Evolutionary conservation across 176 grass and related monocot genomes (phyloP), one percentile per base, ranked within the genome.

Genomic region (Avena insularis): DNA sequence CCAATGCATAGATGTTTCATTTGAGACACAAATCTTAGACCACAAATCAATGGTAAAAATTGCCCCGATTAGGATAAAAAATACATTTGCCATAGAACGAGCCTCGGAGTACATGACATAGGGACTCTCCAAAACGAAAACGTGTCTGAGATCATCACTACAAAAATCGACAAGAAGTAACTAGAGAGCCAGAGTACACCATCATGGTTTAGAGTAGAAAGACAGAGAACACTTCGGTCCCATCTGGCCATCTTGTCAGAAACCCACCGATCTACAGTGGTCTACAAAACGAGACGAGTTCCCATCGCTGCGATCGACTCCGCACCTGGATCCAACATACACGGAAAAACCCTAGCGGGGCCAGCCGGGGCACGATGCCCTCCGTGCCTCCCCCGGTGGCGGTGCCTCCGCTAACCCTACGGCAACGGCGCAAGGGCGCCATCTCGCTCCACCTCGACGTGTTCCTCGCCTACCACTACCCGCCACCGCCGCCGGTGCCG

Each of bases 391-490:
- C 66, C 15, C 33, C 66, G 66, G 66, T 69, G 33, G 66, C 66
- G 31, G 66, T 69, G 31, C 66, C 66, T 36, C 66, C 66, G 3
- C 33, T 38, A 69, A 67, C 63, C 4, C 63, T 15, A 16, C 63
- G 63, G 27, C 63, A 66, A 66, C 27, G 63, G 5, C 63, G 27
- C 12, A 67, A 67, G 63, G 63, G 63, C 64, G 13, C 13, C 29
- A 67, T 67, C 12, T 35, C 63, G 63, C 27, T 67, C 63, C 63
- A 67, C 63, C 63, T 67, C 63, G 63, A 35, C 63, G 63, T 67
- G 12, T 67, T 67, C 63, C 63, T 67, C 63, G 63, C 63, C 63
- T 27, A 63, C 60, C 27, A 31, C 6, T 67, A 67, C 63, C 63
- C 29, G 63, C 63, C 29, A 14, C 63, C 63, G 5, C 12, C 1